Conservation (phyloP, 225 moss, liverwort and hornwort genomes). For the Ulota crispa region DNA sequence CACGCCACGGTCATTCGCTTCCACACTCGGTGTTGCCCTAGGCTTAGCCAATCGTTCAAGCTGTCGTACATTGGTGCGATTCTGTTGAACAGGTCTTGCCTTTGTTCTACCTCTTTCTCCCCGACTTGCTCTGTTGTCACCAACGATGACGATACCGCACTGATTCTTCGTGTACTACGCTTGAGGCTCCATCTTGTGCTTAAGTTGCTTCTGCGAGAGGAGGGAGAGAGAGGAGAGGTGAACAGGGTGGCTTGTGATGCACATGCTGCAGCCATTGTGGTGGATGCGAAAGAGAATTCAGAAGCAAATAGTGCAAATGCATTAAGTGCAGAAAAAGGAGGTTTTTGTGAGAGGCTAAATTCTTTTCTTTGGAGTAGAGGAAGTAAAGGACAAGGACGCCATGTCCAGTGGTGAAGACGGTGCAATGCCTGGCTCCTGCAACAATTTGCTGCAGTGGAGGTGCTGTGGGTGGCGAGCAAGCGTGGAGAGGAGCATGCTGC, state of each 20-base stretch:
- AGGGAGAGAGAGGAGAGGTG: background rate
- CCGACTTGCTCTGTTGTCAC: slow-evolving; percentile 52
- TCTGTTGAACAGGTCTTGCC: slow-evolving; percentile 81
- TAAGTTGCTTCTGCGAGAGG: background rate
- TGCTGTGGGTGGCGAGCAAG: background rate
- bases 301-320: background rate
- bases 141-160: background rate
- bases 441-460: background rate
- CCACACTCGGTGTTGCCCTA: slow-evolving; percentile 95
- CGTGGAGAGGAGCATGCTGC: too few relatives aligned
- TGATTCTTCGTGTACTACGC: background rate
- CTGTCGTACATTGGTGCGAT: slow-evolving; percentile 92
- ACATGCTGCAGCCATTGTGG: slow-evolving; percentile 15
- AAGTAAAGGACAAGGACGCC: background rate
- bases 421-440: background rate
- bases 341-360: too few relatives aligned
- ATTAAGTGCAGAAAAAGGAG: too few relatives aligned
- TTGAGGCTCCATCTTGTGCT: background rate
- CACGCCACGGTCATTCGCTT: slow-evolving; percentile 97
- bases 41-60: slow-evolving; percentile 89
- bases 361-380: background rate
- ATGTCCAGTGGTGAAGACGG: background rate
- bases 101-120: slow-evolving; percentile 54
- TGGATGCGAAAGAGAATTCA: background rate
- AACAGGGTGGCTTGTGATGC: background rate